Base-by-base conservation (phyloP, 495 filamentous ascomycete genomes). In the Penicillium bovifimosum region DNA sequence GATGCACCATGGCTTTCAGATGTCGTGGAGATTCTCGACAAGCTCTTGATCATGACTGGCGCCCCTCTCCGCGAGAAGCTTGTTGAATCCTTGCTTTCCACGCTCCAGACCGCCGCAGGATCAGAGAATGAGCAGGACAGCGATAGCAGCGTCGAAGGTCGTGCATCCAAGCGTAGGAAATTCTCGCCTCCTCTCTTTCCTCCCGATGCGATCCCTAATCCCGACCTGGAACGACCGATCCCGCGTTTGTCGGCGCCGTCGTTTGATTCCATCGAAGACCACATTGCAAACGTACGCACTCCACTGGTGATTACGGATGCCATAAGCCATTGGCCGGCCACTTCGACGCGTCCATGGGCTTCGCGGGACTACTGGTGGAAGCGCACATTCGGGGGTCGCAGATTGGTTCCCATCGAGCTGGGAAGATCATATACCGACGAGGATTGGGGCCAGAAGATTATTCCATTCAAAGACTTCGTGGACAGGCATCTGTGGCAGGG, bases 391-490 rank as follows among this genome's bases (percentile, higher is more conserved):
- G 75, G 71, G 9, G 93, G 95, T 1, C 76, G 82, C 20, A 77
- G 93, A 35, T 79, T 96, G 2, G 85, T 97, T 1, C 93, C 93
- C 0, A 77, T 97, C 11, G 93, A 99, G 64, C 63, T 95, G n/a
- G 93, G 93, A 6, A 73, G 88, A 41, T 88, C 83, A 55, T 99
- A 99, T 58, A 91, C 90, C 7, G 88, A 93, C 53, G 80, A 80
- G 17, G 84, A 76, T 11, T 99, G 95, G 93, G 84, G 86, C 0
- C 93, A 99, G 64, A 79, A 78, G 51, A 84, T 97, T 31, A 78
- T 96, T 10, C 68, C 81, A 3, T 95, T 97, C 52, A 68, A 71
- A 36, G 76, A 88, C 9, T 96, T 96, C 58, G 62, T 95, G 31
- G 59, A 72, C n/a, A 59, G 64, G 10, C 83, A 84, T 57, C 72